A percentile compares a stretch with the other conserved stretches of the same genome.
These are phyloP conservation scores for Symbiotaphrina buchneri DNA, from an alignment of 495 filamentous ascomycete species.

Conservation along the genomic window DNA sequence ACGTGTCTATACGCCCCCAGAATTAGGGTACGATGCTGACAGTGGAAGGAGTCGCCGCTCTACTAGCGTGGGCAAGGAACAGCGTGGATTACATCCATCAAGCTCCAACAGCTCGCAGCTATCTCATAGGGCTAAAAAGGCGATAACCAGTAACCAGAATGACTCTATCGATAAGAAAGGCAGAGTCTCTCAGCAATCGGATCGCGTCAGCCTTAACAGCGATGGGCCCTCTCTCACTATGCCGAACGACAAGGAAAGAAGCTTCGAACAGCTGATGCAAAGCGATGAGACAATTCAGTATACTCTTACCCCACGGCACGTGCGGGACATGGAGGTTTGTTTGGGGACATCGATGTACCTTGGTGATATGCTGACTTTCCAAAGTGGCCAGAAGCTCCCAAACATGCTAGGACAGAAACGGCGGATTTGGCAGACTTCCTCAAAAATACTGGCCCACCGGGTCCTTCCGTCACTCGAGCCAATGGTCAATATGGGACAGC, in stretches of 20 bases:
- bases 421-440: conserved; percentile 72
- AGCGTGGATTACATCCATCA: conserved; percentile 27
- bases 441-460: conserved; percentile 55
- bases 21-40: conserved; percentile 8
- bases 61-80: conserved; percentile 22
- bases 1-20: conserved; percentile 19
- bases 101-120: conserved; percentile 20
- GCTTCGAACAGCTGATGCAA: conserved; percentile 74
- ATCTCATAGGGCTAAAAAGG: background rate
- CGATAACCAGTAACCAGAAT: background rate
- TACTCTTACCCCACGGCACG: conserved; percentile 73
- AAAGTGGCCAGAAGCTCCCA: too few relatives aligned
- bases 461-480: too few relatives aligned
- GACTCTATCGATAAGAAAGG: too few relatives aligned
- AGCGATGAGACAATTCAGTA: conserved; percentile 85
- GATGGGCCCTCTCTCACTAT: too few relatives aligned
- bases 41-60: conserved; percentile 16
- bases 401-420: too few relatives aligned
- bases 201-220: too few relatives aligned
- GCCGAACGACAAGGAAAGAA: conserved; percentile 25
- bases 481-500: too few relatives aligned
- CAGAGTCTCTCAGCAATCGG: too few relatives aligned
- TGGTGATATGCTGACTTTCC: too few relatives aligned
- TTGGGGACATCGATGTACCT: too few relatives aligned
- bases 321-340: conserved; percentile 69